Evolutionary conservation across 2,329 filamentous ascomycete genomes (phyloP).

Genomic region (Amauroascus verrucosus): DNA sequence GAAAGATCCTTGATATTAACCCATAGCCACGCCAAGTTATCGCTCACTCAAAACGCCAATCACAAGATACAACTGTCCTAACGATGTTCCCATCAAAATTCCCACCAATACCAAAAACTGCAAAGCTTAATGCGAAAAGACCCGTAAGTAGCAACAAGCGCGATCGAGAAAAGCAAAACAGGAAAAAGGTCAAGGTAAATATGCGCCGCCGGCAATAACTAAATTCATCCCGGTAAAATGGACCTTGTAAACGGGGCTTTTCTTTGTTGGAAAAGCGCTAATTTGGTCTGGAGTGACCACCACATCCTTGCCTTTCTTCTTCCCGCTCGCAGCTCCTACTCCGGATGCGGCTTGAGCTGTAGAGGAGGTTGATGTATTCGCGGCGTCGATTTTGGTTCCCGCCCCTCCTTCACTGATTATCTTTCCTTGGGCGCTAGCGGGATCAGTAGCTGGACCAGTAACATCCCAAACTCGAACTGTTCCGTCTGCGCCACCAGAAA

Average conservation of each 20-base stretch:
- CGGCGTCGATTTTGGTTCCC: conserved; percentile 43
- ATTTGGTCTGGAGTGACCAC: conserved; percentile 90
- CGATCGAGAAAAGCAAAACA: not conserved
- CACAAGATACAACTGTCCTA: not conserved
- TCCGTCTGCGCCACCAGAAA: conserved; percentile 82
- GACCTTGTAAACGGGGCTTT: conserved; percentile 86
- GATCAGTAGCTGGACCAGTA: conserved; percentile 53
- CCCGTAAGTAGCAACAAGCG: not conserved
- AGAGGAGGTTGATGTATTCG: conserved; percentile 37
- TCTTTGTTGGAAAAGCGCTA: conserved; percentile 89
- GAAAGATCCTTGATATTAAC: not conserved
- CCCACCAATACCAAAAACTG: not conserved
- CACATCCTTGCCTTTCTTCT: conserved; percentile 80
- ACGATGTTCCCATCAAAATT: conserved; percentile 4
- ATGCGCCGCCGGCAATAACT: conserved; percentile 70
- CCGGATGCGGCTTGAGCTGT: conserved; percentile 33
- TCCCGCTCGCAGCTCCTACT: conserved; percentile 23
- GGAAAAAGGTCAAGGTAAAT: conserved; percentile 49
- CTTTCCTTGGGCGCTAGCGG: conserved; percentile 48
- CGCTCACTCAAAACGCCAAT: not conserved
- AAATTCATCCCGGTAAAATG: conserved; percentile 93
- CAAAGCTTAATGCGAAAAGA: not conserved
- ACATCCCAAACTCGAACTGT: conserved; percentile 95
- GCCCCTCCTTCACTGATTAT: conserved; percentile 41
- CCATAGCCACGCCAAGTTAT: not conserved